A percentile compares a stretch with the other conserved stretches of the same genome.
These are phyloP conservation scores for Calonectria fujianensis DNA, from an alignment of 2,329 filamentous ascomycete species.

Conservation along the genomic window DNA sequence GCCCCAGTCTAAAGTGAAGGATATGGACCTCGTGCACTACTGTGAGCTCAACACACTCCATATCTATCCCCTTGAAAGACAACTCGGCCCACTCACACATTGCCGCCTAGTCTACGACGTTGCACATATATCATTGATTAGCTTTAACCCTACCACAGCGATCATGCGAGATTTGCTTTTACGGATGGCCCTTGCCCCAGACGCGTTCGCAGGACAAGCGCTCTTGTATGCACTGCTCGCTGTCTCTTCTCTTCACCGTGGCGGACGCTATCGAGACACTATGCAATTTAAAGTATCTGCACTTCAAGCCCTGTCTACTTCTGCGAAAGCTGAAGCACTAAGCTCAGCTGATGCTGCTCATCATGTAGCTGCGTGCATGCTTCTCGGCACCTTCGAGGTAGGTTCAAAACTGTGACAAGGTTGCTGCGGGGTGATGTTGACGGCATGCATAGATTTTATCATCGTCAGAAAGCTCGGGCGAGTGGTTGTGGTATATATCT, in stretches of 20 bases:
- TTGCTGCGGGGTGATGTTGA: background rate
- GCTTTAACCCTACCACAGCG: conserved; percentile 26
- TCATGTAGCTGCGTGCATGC: conserved; percentile 50
- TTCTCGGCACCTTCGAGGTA: conserved; percentile 49
- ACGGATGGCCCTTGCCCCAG: conserved; percentile 29
- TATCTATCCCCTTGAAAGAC: background rate
- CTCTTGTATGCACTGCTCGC: conserved; percentile 47
- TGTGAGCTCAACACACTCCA: conserved; percentile 30
- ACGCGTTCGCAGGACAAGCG: conserved; percentile 30
- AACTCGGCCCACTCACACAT: background rate
- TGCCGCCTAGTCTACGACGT: conserved; percentile 31
- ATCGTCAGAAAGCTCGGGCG: conserved; percentile 45
- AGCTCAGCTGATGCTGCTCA: conserved; percentile 34
- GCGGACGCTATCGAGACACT: conserved; percentile 34
- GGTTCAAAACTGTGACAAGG: background rate
- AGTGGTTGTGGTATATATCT: conserved; percentile 47
- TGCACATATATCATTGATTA: conserved; percentile 42
- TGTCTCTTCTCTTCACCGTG: conserved; percentile 42
- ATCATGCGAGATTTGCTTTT: conserved; percentile 44
- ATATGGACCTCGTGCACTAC: conserved; percentile 41
- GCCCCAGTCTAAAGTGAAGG: background rate
- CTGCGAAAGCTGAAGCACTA: background rate
- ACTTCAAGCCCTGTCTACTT: conserved; percentile 37
- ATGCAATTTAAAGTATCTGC: conserved; percentile 45
- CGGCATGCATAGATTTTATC: conserved; percentile 34